Evolutionary conservation across 345 rosid species (phyloP), one percentile per base, ranked within the genome.

Genomic region (Eucalyptus brandiana): DNA sequence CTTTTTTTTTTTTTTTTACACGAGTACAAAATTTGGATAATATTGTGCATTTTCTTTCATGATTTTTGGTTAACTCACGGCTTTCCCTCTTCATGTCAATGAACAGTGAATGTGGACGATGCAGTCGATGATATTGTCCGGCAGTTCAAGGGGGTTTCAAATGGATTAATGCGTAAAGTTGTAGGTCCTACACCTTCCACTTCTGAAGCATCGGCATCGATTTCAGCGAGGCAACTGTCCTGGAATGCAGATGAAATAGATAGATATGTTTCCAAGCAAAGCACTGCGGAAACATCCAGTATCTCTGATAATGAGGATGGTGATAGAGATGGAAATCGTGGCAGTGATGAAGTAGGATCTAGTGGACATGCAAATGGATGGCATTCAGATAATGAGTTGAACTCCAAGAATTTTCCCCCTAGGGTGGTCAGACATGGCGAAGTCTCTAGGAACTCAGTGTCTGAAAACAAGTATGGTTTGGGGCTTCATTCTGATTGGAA

Each of bases 61-160:
- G 30, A 42, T n/a, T 18, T 16, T 48, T 26, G 12, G 86, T 60
- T 37, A n/a, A 37, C 62, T 76, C 37, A 28, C 16, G 45, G 40
- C 30, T 58, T 76, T 81, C 34, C 80, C 50, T 69, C 72, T 91
- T 17, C 56, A 49, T n/a, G 87, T 48, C n/a, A 19, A 40, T 85
- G 37, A 13, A 80, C 96, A 98, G 99, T 98, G 88, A 96, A 97
- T 91, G 99, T 98, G 89, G 99, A 98, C 91, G 99, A 96, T 96
- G 99, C 99, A 21, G 93, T 96, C 92, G 99, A 97, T 87, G 99
- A 98, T 92, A 94, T 98, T 89, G 96, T 97, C 89, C 98, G 98
- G 58, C 99, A 96, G 89, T 92, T 95, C 91, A 96, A 94, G 94
- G 99, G 98, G 89, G 99, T 94, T 91, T 98, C 99, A 50, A 99